Evolutionary conservation across 164 flowering plant species (phyloP), one percentile per base, ranked within the genome.

Genomic region (Dillenia suffruticosa): DNA sequence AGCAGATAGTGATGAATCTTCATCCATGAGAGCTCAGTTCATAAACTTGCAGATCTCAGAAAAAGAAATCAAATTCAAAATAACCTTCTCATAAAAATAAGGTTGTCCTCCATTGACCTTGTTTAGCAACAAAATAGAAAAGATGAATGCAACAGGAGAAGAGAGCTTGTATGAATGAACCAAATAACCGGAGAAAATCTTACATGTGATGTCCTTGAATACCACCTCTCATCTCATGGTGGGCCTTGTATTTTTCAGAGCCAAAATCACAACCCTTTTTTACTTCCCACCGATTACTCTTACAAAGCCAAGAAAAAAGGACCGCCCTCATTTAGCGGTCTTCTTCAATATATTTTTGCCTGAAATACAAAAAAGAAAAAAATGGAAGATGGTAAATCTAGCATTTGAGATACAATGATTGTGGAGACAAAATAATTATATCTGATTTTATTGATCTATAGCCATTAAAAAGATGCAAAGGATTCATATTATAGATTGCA

Each of bases 91-190:
- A 32, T 4, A 32, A 5, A 32, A 32, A 32, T 5, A 32, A 32
- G 7, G 40, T 4, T 32, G 40, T 4, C 40, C 40, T 32, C 40
- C 40, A 32, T 26, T 32, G 40, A 32, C 40, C 6, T 26, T 26
- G 32, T 1, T 26, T 5, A 26, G 7, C 40, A 32, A 32, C 57
- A 61, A 40, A 65, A 50, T 51, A 50, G 61, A 70, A 61, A 64
- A 75, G 63, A 67, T 68, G 81, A 82, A 81, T 76, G 80, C 74
- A 78, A 73, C 81, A 77, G 80, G 64, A 55, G 59, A 58, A 52
- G n/a, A 45, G 24, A 17, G 40, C 6, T 32, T 32, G 40, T 32
- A 32, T 4, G 7, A 32, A 32, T 32, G 7, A 32, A 32, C 6
- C 7, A 32, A 32, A 32, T 6, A 32, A 32, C 6, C 0, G 40